These are phyloP conservation scores for Pythium sp. DNA, from an alignment of 352 stramenopile genomes.

Conservation along the genomic window DNA sequence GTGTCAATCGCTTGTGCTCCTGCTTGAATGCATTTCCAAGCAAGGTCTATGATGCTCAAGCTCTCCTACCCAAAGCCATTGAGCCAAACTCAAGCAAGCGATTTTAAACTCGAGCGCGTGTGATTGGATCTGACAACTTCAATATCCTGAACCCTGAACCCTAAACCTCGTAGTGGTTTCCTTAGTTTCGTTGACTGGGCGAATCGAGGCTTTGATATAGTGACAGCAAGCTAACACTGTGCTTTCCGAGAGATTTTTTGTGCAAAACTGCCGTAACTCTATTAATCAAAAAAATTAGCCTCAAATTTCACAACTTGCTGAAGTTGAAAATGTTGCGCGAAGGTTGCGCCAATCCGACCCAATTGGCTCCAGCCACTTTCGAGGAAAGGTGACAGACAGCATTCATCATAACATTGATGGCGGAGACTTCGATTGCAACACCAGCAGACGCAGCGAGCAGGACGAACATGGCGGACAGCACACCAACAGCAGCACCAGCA, in stretches of 20 bases:
- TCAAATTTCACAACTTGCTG: not conserved
- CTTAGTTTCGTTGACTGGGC: too few relatives aligned
- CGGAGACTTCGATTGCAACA: not conserved
- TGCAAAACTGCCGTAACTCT: not conserved
- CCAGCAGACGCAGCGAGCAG: not conserved
- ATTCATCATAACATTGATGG: not conserved
- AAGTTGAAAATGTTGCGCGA: not conserved
- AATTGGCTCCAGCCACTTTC: not conserved
- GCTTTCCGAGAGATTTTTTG: not conserved
- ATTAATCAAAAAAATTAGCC: not conserved
- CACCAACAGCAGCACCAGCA: not conserved
- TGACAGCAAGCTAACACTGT: not conserved
- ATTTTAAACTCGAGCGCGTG: not conserved
- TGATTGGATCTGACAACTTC: not conserved
- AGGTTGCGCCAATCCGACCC: not conserved
- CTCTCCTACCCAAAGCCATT: too few relatives aligned
- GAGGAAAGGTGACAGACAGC: not conserved
- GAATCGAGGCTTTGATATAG: too few relatives aligned
- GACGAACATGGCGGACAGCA: conserved; percentile 3
- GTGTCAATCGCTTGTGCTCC: not conserved
- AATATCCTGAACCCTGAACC: not conserved
- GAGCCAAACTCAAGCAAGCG: not conserved
- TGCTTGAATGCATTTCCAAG: not conserved
- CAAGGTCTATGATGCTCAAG: too few relatives aligned
- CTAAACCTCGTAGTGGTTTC: too few relatives aligned